phyloP scores from a whole-genome alignment of 2,329 filamentous ascomycete genomes.

The Zymoseptoria pseudotritici region DNA sequence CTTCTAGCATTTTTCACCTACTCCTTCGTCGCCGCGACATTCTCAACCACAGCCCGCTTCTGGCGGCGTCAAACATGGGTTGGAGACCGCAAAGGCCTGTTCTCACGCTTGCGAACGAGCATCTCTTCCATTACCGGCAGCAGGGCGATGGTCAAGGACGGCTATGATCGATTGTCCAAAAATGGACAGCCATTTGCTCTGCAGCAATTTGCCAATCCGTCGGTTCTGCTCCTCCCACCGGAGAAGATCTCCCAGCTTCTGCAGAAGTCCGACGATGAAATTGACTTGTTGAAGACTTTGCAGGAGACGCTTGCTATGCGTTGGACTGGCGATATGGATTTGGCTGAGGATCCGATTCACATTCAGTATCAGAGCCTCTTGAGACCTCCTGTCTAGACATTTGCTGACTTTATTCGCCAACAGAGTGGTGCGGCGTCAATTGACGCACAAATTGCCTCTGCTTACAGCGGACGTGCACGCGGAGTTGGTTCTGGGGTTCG shows the following conservation, averaged over 20 bases:
- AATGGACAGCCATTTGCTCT: slow-evolving; percentile 5
- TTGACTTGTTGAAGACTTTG: slow-evolving; percentile 6
- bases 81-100: slow-evolving; percentile 5
- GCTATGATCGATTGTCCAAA: slow-evolving; percentile 8
- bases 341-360: not conserved
- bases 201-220: slow-evolving; percentile 9
- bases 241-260: slow-evolving; percentile 9
- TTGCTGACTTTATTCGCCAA: slow-evolving; percentile 6
- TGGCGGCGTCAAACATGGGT: slow-evolving; percentile 8
- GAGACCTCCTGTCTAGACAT: not conserved
- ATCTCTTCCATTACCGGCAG: slow-evolving; percentile 8
- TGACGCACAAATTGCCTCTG: slow-evolving; percentile 13
- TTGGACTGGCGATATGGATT: slow-evolving; percentile 9
- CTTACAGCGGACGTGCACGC: slow-evolving; percentile 12
- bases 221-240: slow-evolving; percentile 11
- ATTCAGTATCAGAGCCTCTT: not conserved
- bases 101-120: slow-evolving; percentile 4
- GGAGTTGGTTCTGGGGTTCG: slow-evolving; percentile 10
- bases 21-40: slow-evolving; percentile 3
- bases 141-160: slow-evolving; percentile 6
- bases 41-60: slow-evolving; percentile 5
- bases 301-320: slow-evolving; percentile 7
- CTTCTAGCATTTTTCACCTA: not conserved
- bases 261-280: slow-evolving; percentile 10
- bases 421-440: slow-evolving; percentile 11